Evolutionary conservation across 176 grass and related monocot species (phyloP), one percentile per base, ranked within the genome.

Genomic region (Eremochloa ophiuroides): DNA sequence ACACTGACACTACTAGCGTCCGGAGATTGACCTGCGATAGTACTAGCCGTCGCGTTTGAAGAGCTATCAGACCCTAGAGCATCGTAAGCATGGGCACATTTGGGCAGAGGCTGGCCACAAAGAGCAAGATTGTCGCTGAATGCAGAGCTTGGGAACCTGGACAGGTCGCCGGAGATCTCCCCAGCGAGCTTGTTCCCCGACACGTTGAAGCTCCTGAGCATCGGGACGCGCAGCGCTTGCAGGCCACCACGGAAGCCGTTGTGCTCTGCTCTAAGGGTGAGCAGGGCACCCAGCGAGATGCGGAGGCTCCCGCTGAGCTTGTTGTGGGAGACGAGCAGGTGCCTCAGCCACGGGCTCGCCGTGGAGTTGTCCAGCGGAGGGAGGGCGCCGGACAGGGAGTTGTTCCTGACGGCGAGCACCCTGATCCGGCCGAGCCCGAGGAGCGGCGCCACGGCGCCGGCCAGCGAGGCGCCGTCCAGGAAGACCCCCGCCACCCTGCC

Each of bases 251-350:
- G 30, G 62, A 94, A 91, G 4, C 60, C 12, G 55, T 94, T 94
- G 73, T 82, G 83, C 73, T 94, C 92, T 4, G 84, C 75, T 2
- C 69, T n/a, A 0, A 91, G 80, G 6, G 89, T 91, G 29, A 81
- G 33, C 37, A 94, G 58, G 25, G 72, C 80, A 43, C 71, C 73
- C 20, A 91, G 89, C 0, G 89, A 81, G 9, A 91, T 28, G 17
- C 35, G 16, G 18, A 94, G 80, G 41, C 40, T 26, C 0, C 91
- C 91, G 18, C 6, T 77, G 30, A 94, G 71, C 4, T 27, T 8
- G 73, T 88, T 94, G 80, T 62, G 85, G 61, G 91, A 81, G 50
- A 91, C 25, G 4, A 88, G 84, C 56, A 94, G 85, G 62, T 91
- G 91, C 50, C 83, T 39, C 69, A 91, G 41, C 26, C 65, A 55